phyloP scores from a whole-genome alignment of 2,329 filamentous ascomycete species.

The Trichoderma sp. region DNA sequence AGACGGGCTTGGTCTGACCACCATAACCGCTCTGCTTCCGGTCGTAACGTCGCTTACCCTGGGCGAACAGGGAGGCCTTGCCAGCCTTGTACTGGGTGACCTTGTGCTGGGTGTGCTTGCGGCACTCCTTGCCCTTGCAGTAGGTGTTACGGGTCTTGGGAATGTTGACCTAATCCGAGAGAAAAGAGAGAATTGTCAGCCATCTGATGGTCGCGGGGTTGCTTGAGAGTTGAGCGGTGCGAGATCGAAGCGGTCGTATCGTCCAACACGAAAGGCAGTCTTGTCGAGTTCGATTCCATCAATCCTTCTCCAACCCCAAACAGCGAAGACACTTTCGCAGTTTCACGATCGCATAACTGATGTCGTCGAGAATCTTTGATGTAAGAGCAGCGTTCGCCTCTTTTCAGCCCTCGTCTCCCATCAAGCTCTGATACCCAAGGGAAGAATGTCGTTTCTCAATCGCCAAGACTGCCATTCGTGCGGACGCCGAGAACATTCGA shows the following conservation, averaged over 20 bases:
- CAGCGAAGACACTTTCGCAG: background rate
- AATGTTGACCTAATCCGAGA: constrained; percentile 78
- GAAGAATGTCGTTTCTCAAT: constrained; percentile 14
- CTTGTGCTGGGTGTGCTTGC: constrained; percentile 88
- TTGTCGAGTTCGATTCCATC: constrained; percentile 5
- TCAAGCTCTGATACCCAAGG: background rate
- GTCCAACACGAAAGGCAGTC: constrained; percentile 31
- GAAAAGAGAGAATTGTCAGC: constrained; percentile 28
- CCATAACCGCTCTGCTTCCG: constrained; percentile 99
- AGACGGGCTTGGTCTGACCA: constrained; percentile 99
- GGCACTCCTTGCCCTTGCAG: constrained; percentile 96
- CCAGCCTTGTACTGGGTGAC: constrained; percentile 97
- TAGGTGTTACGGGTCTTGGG: constrained; percentile 97
- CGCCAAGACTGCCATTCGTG: constrained; percentile 39
- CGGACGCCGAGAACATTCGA: constrained; percentile 34
- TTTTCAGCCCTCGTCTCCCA: constrained; percentile 3
- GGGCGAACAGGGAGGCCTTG: constrained; percentile 93
- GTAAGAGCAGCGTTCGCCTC: background rate
- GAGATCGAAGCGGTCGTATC: constrained; percentile 26
- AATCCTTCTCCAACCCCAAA: background rate
- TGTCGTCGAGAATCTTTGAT: background rate
- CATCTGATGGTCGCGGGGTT: constrained; percentile 32
- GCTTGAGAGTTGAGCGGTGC: constrained; percentile 6
- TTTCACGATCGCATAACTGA: background rate
- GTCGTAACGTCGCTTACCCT: constrained; percentile 99